Base-by-base conservation (phyloP, 2,329 filamentous ascomycete genomes). In the Lasiodiplodia gonubiensis region DNA sequence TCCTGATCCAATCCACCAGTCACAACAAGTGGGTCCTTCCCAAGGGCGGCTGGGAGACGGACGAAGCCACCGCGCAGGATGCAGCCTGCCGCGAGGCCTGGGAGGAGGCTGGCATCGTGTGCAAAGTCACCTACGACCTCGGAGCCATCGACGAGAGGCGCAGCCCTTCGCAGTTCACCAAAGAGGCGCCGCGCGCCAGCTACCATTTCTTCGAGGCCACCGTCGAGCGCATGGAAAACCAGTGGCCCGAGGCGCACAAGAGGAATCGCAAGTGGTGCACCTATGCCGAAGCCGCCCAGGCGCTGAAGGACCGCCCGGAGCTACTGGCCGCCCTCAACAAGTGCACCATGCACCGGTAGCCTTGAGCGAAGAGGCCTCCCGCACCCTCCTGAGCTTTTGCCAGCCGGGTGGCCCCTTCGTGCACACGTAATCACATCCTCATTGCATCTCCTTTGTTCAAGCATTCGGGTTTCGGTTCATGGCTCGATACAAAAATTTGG, bases 41-140 rank as follows among this genome's bases (percentile, higher is more conserved):
- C 69, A 99, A 99, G 80, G 95, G 95, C 76, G 95, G 95, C 69
- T 99, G 95, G 94, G 95, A 99, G 80, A 90, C 89, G 39, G 95
- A 99, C 80, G 95, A 99, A 82, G 88, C 90, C 70, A 95, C 92
- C 70, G 88, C 91, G 70, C 88, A 94, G 78, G 92, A 95, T 67
- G 95, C 95, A 67, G 88, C 88, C 60, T 90, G 84, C 84, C 85
- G 95, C 72, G 95, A 99, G 80, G 95, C 95, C 69, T 98, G 95
- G 95, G 95, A 98, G 83, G 95, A 98, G 82, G 95, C 94, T 51
- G 95, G 95, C 74, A 96, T 98, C 75, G 85, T 91, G 74, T 92
- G 94, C 80, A 90, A 88, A 68, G 90, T 97, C 79, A 89, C 91
- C 74, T 91, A 90, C 77, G 93, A 97, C 79, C 86, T 99, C 61